Evolutionary conservation across 2,329 filamentous ascomycete species (phyloP), one percentile per base, ranked within the genome.

Genomic region (Berkeleyomyces rouxiae): DNA sequence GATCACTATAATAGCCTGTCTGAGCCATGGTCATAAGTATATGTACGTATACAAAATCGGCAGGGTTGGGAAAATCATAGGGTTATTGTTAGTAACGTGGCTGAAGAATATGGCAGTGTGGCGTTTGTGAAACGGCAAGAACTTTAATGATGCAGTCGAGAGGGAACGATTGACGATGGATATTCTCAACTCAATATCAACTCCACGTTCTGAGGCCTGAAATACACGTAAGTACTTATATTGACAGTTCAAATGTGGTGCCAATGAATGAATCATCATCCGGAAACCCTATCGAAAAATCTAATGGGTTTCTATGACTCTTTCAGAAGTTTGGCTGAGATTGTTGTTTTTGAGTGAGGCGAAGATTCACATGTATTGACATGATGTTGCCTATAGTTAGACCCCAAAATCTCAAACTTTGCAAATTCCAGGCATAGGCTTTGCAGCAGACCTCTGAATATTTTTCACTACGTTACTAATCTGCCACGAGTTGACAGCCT

Each of bases 111-210:
- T 13, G 13, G 3, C 9, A n/a, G 10, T 59, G 58, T 59, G 58
- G 58, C 58, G 58, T 31, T 59, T 59, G 58, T 59, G 58, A 59
- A 59, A 59, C 58, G 31, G 33, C 58, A 59, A 46, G 23, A 59
- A 59, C 31, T 46, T 59, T 40, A 37, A 33, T 55, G 49, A 55
- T 55, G 49, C 49, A n/a, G 23, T 55, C n/a, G 49, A 23, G 23
- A 23, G 23, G 23, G 23, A 23, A 2, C 23, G 23, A 23, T 23
- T 23, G 23, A 23, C n/a, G 10, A 7, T 36, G 11, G 11, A 55
- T 55, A 55, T 37, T 37, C 33, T 13, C 13, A 46, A 33, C 10
- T 7, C 49, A 37, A 55, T 13, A 37, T 23, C 23, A 23, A 23
- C 23, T 23, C 23, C 7, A 37, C 31, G 2, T n/a, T 0, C n/a